phyloP scores from a whole-genome alignment of 192 early-diverging fungal species.

The Coemansia sp. region DNA sequence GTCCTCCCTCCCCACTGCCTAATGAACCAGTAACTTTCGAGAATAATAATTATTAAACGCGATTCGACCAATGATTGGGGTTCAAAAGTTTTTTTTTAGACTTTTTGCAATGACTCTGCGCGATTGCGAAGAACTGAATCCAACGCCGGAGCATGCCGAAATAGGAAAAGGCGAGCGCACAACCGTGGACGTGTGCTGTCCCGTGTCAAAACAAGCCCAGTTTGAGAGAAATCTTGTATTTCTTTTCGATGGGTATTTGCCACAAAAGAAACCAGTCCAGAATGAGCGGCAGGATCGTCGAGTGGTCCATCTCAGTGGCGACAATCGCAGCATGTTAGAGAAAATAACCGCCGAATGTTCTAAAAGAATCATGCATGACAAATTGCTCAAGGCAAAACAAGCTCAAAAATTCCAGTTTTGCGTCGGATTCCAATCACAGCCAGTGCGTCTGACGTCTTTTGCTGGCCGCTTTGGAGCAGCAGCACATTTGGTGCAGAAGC shows the following conservation, averaged over 20 bases:
- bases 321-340: background rate
- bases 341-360: background rate
- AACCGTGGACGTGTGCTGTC: background rate
- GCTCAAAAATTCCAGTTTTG: background rate
- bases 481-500: background rate
- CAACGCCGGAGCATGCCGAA: background rate
- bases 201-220: background rate
- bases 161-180: background rate
- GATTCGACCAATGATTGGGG: too few relatives aligned
- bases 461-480: background rate
- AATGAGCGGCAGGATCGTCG: background rate
- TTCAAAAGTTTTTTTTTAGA: too few relatives aligned
- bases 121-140: too few relatives aligned
- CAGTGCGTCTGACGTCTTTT: background rate
- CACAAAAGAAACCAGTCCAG: background rate
- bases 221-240: background rate
- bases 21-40: too few relatives aligned
- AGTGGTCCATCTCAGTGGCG: too few relatives aligned
- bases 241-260: background rate
- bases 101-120: too few relatives aligned
- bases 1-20: too few relatives aligned
- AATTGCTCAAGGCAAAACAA: background rate
- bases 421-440: background rate
- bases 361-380: background rate
- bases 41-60: too few relatives aligned